These are phyloP conservation scores for Leucocoprinus leucothites DNA, from an alignment of 768 basidiomycete genomes.

Conservation along the genomic window DNA sequence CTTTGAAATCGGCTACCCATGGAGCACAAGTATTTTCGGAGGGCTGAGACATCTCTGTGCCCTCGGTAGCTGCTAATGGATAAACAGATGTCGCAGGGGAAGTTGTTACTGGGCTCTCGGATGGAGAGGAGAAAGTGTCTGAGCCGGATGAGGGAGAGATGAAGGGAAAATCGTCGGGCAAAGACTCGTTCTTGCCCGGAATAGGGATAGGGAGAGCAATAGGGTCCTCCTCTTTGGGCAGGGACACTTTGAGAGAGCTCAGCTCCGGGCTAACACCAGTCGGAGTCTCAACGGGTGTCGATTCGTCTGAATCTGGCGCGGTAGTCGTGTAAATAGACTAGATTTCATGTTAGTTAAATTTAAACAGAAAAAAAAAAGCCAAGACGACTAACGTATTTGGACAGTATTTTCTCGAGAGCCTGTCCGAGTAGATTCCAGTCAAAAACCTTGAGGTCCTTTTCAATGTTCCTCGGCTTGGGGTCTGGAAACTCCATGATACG, in stretches of 20 bases:
- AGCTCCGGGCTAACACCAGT: conserved; percentile 27
- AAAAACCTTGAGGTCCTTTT: conserved; percentile 93
- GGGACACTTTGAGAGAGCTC: conserved; percentile 22
- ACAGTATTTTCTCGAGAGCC: conserved; percentile 75
- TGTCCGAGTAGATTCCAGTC: conserved; percentile 69
- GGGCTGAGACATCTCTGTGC: conserved; percentile 5
- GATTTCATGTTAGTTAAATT: conserved; percentile 4
- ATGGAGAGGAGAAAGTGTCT: conserved; percentile 30
- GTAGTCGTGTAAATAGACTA: conserved; percentile 50
- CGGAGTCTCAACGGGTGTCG: conserved; percentile 26
- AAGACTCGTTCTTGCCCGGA: conserved; percentile 25
- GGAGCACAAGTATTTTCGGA: conserved; percentile 11
- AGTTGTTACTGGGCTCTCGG: conserved; percentile 25
- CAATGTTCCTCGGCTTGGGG: conserved; percentile 94
- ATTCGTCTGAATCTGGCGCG: conserved; percentile 26
- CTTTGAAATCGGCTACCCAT: conserved; percentile 17
- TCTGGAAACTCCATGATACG: conserved; percentile 94
- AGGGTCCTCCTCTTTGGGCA: conserved; percentile 16
- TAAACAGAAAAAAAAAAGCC: neutral
- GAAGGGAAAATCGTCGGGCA: conserved; percentile 22
- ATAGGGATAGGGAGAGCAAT: conserved; percentile 4
- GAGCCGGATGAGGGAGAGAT: conserved; percentile 22
- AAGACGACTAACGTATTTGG: conserved; percentile 70
- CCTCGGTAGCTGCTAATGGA: conserved; percentile 17
- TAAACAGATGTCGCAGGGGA: conserved; percentile 24